Evolutionary conservation across 441 rosid genomes (phyloP).

Genomic region (Erodium trifolium): DNA sequence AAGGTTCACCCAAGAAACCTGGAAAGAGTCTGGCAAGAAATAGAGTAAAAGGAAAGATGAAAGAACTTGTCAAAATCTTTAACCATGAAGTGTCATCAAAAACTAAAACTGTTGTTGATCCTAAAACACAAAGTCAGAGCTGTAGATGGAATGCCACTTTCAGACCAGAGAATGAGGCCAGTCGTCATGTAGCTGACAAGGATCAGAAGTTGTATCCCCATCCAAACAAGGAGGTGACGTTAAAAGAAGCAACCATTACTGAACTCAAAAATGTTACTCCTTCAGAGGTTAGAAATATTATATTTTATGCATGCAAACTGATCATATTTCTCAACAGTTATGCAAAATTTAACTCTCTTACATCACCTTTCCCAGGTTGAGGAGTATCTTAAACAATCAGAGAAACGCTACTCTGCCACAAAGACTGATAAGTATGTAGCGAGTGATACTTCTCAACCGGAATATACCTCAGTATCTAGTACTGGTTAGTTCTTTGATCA

Average conservation of each 20-base stretch:
- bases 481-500: slow-evolving; percentile 32
- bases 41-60: slow-evolving; percentile 56
- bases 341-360: background rate
- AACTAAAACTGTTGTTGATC: slow-evolving; percentile 19
- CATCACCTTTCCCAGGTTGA: slow-evolving; percentile 25
- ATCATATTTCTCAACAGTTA: background rate
- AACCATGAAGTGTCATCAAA: slow-evolving; percentile 46
- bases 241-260: background rate
- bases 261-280: slow-evolving; percentile 18
- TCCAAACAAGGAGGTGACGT: slow-evolving; percentile 19
- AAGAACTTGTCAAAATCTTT: slow-evolving; percentile 66
- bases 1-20: slow-evolving; percentile 24
- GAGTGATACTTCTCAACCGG: slow-evolving; percentile 21
- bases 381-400: slow-evolving; percentile 17
- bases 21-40: slow-evolving; percentile 29
- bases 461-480: slow-evolving; percentile 25
- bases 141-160: slow-evolving; percentile 30
- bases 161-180: slow-evolving; percentile 25
- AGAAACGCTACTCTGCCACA: slow-evolving; percentile 19
- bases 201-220: slow-evolving; percentile 25
- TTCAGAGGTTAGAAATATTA: background rate
- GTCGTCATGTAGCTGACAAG: slow-evolving; percentile 17
- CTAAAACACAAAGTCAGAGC: slow-evolving; percentile 35
- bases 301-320: slow-evolving; percentile 8
- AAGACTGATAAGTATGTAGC: slow-evolving; percentile 17